Evolutionary conservation across 495 filamentous ascomycete species (phyloP).

Genomic region (Hypoxylon trugodes): DNA sequence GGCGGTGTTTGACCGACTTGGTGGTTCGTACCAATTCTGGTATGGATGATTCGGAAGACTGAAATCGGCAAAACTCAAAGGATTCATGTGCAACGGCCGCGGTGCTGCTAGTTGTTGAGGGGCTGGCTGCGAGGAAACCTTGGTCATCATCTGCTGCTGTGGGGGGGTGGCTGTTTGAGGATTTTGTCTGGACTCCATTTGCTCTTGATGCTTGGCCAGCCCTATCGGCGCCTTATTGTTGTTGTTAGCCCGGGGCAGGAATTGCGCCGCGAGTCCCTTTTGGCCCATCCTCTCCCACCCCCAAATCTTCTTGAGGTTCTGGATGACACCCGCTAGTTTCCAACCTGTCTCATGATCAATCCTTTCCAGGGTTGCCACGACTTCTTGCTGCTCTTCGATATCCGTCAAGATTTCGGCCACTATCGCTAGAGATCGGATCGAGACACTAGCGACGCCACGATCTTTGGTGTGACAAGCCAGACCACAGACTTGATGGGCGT

Average conservation of each 20-base stretch:
- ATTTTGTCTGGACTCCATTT: constrained; percentile 31
- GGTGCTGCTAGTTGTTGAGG: constrained; percentile 42
- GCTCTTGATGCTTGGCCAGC: constrained; percentile 34
- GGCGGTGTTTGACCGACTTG: constrained; percentile 48
- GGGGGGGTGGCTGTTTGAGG: constrained; percentile 34
- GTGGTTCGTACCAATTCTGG: constrained; percentile 67
- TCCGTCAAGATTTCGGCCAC: constrained; percentile 77
- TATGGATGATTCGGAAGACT: constrained; percentile 78
- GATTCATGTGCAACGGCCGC: constrained; percentile 63
- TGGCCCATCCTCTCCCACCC: constrained; percentile 67
- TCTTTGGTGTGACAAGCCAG: constrained; percentile 87
- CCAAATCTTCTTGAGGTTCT: constrained; percentile 79
- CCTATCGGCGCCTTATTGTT: constrained; percentile 18
- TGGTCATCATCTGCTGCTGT: constrained; percentile 43
- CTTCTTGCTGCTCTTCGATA: constrained; percentile 81
- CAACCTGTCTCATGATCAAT: constrained; percentile 83
- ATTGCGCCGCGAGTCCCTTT: constrained; percentile 32
- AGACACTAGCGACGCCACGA: constrained; percentile 77
- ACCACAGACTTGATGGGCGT: constrained; percentile 85
- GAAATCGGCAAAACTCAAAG: constrained; percentile 75
- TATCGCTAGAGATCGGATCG: constrained; percentile 78
- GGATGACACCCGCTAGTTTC: constrained; percentile 72
- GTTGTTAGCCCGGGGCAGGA: constrained; percentile 19
- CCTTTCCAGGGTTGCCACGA: constrained; percentile 75
- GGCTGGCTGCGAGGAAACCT: constrained; percentile 21